These are phyloP conservation scores for Geoglossum cookeanum DNA, from an alignment of 2,329 filamentous ascomycete species.

Conservation along the genomic window DNA sequence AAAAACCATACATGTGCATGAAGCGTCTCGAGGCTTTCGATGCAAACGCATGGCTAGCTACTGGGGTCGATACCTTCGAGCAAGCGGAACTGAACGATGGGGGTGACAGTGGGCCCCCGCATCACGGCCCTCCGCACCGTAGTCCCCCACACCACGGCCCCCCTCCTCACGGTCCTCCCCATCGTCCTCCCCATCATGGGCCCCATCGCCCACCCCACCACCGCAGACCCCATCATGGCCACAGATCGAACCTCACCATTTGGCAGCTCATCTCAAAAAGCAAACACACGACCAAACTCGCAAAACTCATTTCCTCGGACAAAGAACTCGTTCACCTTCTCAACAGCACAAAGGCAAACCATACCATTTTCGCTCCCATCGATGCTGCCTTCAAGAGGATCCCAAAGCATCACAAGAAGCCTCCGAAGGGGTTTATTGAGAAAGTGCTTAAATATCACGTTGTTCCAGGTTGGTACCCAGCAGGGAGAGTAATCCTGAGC, in stretches of 20 bases:
- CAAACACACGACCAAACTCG: slow-evolving; percentile 61
- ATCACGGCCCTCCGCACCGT: background rate
- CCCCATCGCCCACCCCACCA: slow-evolving; percentile 4
- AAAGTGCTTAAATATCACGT: slow-evolving; percentile 58
- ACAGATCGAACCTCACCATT: slow-evolving; percentile 46
- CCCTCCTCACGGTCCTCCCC: slow-evolving; percentile 8
- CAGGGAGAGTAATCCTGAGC: slow-evolving; percentile 42
- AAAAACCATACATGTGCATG: slow-evolving; percentile 21
- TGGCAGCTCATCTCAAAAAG: slow-evolving; percentile 61
- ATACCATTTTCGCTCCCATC: slow-evolving; percentile 65
- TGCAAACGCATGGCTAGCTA: slow-evolving; percentile 25
- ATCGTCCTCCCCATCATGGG: background rate
- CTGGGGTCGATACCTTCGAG: slow-evolving; percentile 1
- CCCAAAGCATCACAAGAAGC: slow-evolving; percentile 36
- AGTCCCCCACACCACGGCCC: background rate
- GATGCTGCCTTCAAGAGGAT: slow-evolving; percentile 57
- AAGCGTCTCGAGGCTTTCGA: slow-evolving; percentile 17
- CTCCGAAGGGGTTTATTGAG: slow-evolving; percentile 50
- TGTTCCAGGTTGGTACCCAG: slow-evolving; percentile 45
- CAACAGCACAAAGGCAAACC: slow-evolving; percentile 54
- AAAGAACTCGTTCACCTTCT: slow-evolving; percentile 51
- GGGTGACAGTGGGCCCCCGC: background rate
- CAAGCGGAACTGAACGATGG: background rate
- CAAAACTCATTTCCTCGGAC: slow-evolving; percentile 54
- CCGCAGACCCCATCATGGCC: slow-evolving; percentile 13